A percentile compares a stretch with the other conserved stretches of the same genome.
phyloP scores from a whole-genome alignment of 305 asterid species.

The Rubia peregrina region DNA sequence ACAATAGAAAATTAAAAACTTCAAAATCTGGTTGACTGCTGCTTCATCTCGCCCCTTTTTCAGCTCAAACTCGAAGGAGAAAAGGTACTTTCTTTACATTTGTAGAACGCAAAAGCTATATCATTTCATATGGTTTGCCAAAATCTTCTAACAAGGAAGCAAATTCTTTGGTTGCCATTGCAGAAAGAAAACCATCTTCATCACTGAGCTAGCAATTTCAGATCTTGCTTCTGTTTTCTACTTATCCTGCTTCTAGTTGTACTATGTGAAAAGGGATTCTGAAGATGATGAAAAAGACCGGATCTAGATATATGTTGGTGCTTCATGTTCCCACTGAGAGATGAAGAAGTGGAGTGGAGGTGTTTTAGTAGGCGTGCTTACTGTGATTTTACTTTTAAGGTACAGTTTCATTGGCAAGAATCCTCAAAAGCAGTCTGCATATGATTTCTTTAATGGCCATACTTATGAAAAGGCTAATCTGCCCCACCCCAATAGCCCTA shows the following conservation, averaged over 20 bases:
- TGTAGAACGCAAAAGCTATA: background rate
- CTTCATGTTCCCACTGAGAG: constrained; percentile 11
- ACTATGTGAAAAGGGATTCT: background rate
- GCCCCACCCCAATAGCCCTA: background rate
- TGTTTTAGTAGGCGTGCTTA: constrained; percentile 44
- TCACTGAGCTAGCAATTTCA: background rate
- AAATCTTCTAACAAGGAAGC: background rate
- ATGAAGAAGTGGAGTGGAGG: constrained; percentile 86
- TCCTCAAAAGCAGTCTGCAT: constrained; percentile 49
- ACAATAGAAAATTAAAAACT: too few species aligned
- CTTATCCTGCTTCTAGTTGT: background rate
- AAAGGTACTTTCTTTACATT: too few species aligned
- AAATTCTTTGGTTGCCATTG: background rate
- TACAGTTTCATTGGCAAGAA: constrained; percentile 42
- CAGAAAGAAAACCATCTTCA: background rate
- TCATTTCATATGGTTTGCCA: background rate
- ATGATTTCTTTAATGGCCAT: constrained; percentile 56
- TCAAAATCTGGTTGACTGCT: too few species aligned
- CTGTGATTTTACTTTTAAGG: constrained; percentile 44
- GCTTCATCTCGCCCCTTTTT: too few species aligned
- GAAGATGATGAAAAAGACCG: background rate
- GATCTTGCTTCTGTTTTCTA: background rate
- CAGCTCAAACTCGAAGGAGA: too few species aligned
- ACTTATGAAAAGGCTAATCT: constrained; percentile 22
- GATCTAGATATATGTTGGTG: background rate